Evolutionary conservation across 2,329 filamentous ascomycete genomes (phyloP), one percentile per base, ranked within the genome.

Genomic region (Atkinsonella texensis): DNA sequence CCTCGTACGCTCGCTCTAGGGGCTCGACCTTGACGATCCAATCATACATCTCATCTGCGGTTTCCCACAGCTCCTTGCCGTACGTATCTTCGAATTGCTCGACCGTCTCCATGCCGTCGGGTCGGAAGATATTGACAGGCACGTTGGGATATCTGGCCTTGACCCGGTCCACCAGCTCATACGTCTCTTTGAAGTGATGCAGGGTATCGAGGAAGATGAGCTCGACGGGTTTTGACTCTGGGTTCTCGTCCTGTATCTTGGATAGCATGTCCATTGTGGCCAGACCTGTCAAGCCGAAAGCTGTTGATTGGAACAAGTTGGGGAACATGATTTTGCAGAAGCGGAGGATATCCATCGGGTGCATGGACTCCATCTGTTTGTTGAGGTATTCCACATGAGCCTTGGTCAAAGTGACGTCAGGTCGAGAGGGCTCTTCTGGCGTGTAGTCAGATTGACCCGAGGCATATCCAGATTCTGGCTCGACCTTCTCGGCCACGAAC

Each of bases 1-100:
- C 85, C 17, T 83, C 75, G 70, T 96, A 97, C 7, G 93, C 89
- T 55, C 93, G 83, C 71, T 95, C 84, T 51, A 90, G 88, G 15
- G 93, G 93, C 75, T 98, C 93, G 47, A 98, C 93, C 75, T 98
- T 98, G 72, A 90, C 93, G 56, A 93, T 77, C 77, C 88, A 97
- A 76, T 98, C 93, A 71, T 98, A 98, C 63, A 91, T 79, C 63
- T 96, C 87, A 48, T 89, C 79, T 57, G 93, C 85, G 33, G 75
- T 80, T 66, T 95, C 86, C 83, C 90, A 98, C 46, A 97, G 74
- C 58, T 81, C 80, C 65, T 84, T 75, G 63, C 93, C 93, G 65
- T 96, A 89, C 62, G 81, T 84, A 55, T 78, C 74, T 66, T 89
- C 85, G 63, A 98, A 96, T 57, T 95, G 84, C 49, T 79, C 79